Base-by-base conservation (phyloP, 2,329 filamentous ascomycete genomes). In the Mycosphaerelloides madeirae region DNA sequence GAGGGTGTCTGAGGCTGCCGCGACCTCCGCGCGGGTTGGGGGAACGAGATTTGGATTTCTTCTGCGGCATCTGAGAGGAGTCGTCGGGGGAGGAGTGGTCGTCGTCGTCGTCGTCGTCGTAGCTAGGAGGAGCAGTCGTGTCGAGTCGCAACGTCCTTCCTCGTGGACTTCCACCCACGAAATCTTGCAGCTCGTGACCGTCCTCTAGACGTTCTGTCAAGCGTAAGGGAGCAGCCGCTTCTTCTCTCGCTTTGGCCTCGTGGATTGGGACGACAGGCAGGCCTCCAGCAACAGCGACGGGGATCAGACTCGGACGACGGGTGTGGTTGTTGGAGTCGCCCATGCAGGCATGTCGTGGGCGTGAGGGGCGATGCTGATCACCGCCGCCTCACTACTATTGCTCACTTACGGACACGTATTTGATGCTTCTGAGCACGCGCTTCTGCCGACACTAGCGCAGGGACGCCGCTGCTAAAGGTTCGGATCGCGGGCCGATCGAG, bases 11-110 rank as follows among this genome's bases (percentile, higher is more conserved):
- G 29, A 46, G 20, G 29, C 38, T n/a, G n/a, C n/a, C n/a, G n/a
- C n/a, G 41, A 19, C 55, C 55, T 41, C 52, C 56, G 43, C 54
- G 54, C 9, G 59, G 60, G 42, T 59, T 55, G 44, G 59, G 60
- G 22, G 58, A 58, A 38, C 55, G 53, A 33, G 58, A 60, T 38
- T 62, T 64, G 44, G 52, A 51, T 41, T 64, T 65, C 39, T 49
- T 56, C 35, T 46, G 44, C 43, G 60, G 55, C 60, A 62, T 61
- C 39, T 49, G 48, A 15, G 41, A 19, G 31, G 31, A 19, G 38
- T 51, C 47, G 35, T 46, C 41, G 29, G 35, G 8, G 28, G 47
- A 49, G 16, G 47, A 39, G 32, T 31, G 16, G 38, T 57, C 38
- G 45, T 50, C 44, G 37, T 43, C 44, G 41, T 46, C 40, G 39